Evolutionary conservation across 257 asterid species (phyloP).

Genomic region (Salvia hispanica): DNA sequence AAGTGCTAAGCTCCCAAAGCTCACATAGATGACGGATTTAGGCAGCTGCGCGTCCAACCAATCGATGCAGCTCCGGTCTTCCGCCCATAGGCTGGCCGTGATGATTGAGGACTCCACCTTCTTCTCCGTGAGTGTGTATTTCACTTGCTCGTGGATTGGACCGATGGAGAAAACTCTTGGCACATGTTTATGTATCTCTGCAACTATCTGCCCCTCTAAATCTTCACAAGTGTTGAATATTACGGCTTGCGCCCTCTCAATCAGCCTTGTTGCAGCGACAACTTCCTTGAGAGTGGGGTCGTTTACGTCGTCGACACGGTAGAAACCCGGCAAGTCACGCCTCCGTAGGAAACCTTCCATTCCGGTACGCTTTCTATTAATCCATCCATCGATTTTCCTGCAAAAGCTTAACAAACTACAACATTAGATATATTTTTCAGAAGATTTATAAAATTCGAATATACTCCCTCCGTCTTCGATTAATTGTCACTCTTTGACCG

Average conservation of each 20-base stretch:
- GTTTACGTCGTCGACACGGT: slow-evolving; percentile 35
- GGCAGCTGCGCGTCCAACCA: slow-evolving; percentile 59
- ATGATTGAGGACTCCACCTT: not conserved
- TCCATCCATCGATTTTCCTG: slow-evolving; percentile 40
- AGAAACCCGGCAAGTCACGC: slow-evolving; percentile 39
- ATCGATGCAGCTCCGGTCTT: slow-evolving; percentile 47
- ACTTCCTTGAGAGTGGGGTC: slow-evolving; percentile 31
- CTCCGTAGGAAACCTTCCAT: slow-evolving; percentile 44
- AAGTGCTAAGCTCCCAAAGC: slow-evolving; percentile 57
- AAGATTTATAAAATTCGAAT: too few species aligned
- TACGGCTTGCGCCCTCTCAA: slow-evolving; percentile 40
- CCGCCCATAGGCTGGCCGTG: slow-evolving; percentile 23
- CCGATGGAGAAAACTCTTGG: slow-evolving; percentile 56
- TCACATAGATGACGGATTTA: slow-evolving; percentile 55
- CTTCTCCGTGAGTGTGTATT: slow-evolving; percentile 13
- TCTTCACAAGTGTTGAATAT: slow-evolving; percentile 67
- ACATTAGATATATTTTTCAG: too few species aligned
- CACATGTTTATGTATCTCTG: slow-evolving; percentile 41
- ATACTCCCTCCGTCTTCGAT: too few species aligned
- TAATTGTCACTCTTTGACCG: too few species aligned
- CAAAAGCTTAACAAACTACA: too few species aligned
- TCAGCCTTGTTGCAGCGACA: slow-evolving; percentile 36
- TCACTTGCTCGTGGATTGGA: slow-evolving; percentile 53
- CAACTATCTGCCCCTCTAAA: slow-evolving; percentile 45
- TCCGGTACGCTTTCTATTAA: slow-evolving; percentile 38